Evolutionary conservation across 2,329 filamentous ascomycete species (phyloP), one percentile per base, ranked within the genome.

Genomic region (Neofusicoccum cordaticola): DNA sequence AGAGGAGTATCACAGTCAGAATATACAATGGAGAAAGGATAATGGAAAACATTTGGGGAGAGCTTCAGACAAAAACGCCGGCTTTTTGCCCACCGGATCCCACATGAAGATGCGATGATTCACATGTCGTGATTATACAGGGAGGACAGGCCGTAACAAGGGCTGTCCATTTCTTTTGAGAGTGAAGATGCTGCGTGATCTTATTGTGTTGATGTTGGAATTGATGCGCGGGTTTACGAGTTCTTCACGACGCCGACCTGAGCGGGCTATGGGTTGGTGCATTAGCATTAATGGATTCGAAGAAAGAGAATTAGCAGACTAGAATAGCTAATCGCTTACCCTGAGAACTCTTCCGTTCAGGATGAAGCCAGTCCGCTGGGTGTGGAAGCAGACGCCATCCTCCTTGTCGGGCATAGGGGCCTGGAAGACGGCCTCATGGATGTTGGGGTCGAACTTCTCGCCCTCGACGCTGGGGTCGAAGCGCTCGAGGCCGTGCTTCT

Each of bases 211-310:
- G 15, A 35, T 17, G 22, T 9, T 45, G n/a, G 4, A 4, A 37
- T 17, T 12, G 27, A 35, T 47, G n/a, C 12, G 31, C 7, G 39
- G 3, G 8, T 67, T 70, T 78, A 83, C 50, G 81, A 77, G 82
- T 95, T 96, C 86, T 95, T 96, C 69, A 96, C 93, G 65, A 97
- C 93, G 75, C 94, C 93, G 68, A 98, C 94, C 86, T 98, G 97
- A 75, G 94, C 92, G 68, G 94, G 92, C 79, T 82, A 64, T 37
- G 35, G 37, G n/a, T 31, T 35, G 39, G n/a, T 34, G 47, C 39
- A 22, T 50, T 60, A 66, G 63, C 15, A 35, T 48, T 13, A 8
- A 31, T 42, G 6, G 1, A 37, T 31, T 7, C 27, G 27, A 31
- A 31, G 27, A 27, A 65, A n/a, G 34, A 44, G 52, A 31, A 22